Evolutionary conservation across 768 basidiomycete species (phyloP), one percentile per base, ranked within the genome.

Genomic region (Neoboletus magnificus): DNA sequence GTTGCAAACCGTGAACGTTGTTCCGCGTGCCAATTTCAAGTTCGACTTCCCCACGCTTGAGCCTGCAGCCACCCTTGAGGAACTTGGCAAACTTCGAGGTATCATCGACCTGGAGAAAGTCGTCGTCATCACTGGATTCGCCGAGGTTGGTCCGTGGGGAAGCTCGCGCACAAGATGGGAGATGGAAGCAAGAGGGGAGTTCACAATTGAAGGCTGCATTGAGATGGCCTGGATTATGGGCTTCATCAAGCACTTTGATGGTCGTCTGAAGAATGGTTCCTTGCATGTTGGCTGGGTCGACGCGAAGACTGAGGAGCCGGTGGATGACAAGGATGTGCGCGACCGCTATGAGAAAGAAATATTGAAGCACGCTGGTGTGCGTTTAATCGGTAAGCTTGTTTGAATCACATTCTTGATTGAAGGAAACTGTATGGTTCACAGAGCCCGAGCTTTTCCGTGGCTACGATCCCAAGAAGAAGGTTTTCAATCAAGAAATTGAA

Each of bases 151-250:
- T 2, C 97, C 97, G 13, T 99, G 96, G 95, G 97, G 97, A 61
- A 94, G 92, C 67, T 90, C 96, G 16, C 86, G 97, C 56, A 99
- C 97, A 3, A 85, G 97, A 56, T 99, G 97, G 97, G 97, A 99
- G 77, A 98, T 99, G 94, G 97, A 99, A 70, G 95, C 94, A 44
- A 82, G 85, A 44, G 96, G 97, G n/a, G 87, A 96, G 67, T 89
- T 98, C 73, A 94, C 95, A 2, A 95, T 98, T 63, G 89, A 97
- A 71, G 97, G 97, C 20, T 93, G 92, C 66, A 97, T 99, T 66
- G 97, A 99, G 77, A 96, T 99, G 91, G 95, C 96, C 3, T 99
- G 96, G 95, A 87, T 98, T 74, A 98, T 95, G 92, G 96, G 97
- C 40, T 85, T 83, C 75, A 97, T 98, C 82, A 97, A 95, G 73